Percentiles rank a stretch among this genome's conserved stretches.
Conservation (phyloP, 2,329 filamentous ascomycete genomes). For the Penicillium occitanis region DNA sequence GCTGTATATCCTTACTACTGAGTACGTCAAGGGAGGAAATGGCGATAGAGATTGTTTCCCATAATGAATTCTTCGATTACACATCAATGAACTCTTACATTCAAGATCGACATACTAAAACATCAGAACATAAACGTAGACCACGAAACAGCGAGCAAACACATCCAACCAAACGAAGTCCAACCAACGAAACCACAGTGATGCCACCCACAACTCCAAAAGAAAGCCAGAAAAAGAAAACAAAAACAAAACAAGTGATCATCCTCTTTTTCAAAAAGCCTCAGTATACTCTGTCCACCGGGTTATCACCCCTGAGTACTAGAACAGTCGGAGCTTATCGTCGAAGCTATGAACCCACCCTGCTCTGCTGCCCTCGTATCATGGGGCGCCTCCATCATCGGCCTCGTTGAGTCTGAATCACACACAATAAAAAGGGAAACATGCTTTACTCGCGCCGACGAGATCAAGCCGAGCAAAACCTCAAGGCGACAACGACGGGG, state of each 20-base stretch:
- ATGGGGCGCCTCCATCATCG: slow-evolving; percentile 17
- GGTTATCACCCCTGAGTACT: slow-evolving; percentile 12
- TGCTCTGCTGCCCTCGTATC: slow-evolving; percentile 13
- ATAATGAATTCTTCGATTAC: too few relatives aligned
- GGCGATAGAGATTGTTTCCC: too few relatives aligned
- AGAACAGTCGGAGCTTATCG: slow-evolving; percentile 20
- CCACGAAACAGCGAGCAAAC: not conserved
- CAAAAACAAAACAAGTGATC: not conserved
- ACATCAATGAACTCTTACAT: not conserved
- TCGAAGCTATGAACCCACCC: slow-evolving; percentile 16
- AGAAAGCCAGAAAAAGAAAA: too few relatives aligned
- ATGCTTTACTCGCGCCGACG: not conserved
- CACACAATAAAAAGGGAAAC: not conserved
- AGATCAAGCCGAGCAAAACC: not conserved
- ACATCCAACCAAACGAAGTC: not conserved
- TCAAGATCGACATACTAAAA: not conserved
- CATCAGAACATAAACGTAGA: not conserved
- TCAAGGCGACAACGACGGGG: not conserved
- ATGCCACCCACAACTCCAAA: not conserved
- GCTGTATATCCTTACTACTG: too few relatives aligned
- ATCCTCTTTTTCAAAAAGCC: not conserved
- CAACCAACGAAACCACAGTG: too few relatives aligned
- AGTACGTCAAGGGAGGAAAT: too few relatives aligned
- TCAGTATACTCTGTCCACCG: slow-evolving; percentile 16
- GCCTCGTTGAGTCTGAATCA: slow-evolving; percentile 5